These are phyloP conservation scores for Xylaria hypoxylon DNA, from an alignment of 2,329 filamentous ascomycete species.

Conservation along the genomic window DNA sequence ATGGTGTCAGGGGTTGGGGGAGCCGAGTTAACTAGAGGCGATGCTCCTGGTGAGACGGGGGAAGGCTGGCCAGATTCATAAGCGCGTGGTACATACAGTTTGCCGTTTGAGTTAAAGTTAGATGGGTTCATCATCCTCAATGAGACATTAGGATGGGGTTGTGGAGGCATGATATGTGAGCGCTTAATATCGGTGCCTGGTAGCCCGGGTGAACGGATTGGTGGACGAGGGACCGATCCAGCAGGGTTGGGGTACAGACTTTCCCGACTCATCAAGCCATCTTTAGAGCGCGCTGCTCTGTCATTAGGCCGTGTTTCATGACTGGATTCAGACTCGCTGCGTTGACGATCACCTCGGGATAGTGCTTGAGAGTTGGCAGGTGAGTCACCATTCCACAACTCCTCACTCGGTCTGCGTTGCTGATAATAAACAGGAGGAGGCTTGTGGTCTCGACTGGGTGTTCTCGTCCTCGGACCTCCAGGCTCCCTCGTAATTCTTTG, in stretches of 20 bases:
- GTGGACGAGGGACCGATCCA: constrained; percentile 46
- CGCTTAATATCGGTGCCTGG: constrained; percentile 62
- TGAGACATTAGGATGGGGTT: constrained; percentile 52
- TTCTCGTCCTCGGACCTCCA: constrained; percentile 48
- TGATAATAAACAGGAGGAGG: constrained; percentile 60
- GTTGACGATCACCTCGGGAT: constrained; percentile 58
- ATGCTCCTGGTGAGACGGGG: constrained; percentile 58
- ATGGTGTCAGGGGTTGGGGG: constrained; percentile 52
- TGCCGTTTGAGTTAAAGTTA: constrained; percentile 48
- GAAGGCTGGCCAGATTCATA: constrained; percentile 58
- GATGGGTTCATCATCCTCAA: constrained; percentile 42
- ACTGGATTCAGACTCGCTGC: constrained; percentile 68
- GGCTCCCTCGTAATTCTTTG: constrained; percentile 44
- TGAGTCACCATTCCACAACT: constrained; percentile 51
- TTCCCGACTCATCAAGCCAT: constrained; percentile 54
- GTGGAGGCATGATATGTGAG: constrained; percentile 62
- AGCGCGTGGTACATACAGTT: constrained; percentile 52
- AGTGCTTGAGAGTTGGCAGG: constrained; percentile 45
- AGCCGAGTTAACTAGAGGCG: constrained; percentile 51
- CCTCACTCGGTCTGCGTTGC: constrained; percentile 58
- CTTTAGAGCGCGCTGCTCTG: constrained; percentile 56
- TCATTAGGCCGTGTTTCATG: constrained; percentile 56
- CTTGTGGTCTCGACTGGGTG: constrained; percentile 59
- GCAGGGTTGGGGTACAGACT: constrained; percentile 51
- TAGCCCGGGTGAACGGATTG: constrained; percentile 60